Conservation (phyloP, 345 rosid species). For the Lepidium aucheri region DNA sequence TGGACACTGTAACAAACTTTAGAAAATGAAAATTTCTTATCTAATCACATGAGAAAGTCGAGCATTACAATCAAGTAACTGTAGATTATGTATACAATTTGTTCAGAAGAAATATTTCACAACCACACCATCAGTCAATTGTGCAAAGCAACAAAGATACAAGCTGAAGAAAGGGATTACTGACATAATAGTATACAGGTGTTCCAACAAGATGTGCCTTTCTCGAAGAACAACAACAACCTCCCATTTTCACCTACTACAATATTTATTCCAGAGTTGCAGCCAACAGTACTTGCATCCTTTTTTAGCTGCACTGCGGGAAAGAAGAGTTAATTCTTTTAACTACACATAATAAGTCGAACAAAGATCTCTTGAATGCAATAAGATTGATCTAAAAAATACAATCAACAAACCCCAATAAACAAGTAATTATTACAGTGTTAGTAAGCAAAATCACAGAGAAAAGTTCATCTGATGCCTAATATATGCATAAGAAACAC, state of each 20-base stretch:
- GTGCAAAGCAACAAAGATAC: background rate
- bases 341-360: background rate
- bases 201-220: constrained; percentile 71
- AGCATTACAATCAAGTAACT: background rate
- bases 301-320: background rate
- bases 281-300: background rate
- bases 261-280: background rate
- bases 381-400: background rate
- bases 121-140: background rate
- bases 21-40: background rate
- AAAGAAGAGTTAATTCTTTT: background rate
- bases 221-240: constrained; percentile 80
- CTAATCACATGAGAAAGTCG: background rate
- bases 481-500: background rate
- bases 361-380: background rate
- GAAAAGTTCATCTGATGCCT: background rate
- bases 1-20: constrained; percentile 41
- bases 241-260: constrained; percentile 52
- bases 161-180: constrained; percentile 20
- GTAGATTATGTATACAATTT: background rate
- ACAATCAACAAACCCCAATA: background rate
- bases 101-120: background rate
- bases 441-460: background rate
- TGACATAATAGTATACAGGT: constrained; percentile 74
- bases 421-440: background rate